Evolutionary conservation across 345 rosid species (phyloP), one percentile per base, ranked within the genome.

Genomic region (Populus deltoides): DNA sequence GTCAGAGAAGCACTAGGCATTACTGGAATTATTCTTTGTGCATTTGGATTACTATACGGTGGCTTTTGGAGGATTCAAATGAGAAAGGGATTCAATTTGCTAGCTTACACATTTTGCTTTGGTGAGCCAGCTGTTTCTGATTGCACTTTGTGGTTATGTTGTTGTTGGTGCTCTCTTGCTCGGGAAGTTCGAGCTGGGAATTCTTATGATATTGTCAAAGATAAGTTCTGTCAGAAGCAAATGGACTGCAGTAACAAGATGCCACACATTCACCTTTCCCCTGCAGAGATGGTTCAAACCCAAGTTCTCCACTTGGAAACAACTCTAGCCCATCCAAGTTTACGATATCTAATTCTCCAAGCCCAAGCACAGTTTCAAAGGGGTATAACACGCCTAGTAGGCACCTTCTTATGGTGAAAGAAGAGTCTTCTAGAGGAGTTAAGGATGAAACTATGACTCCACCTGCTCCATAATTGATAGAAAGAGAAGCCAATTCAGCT

Each of bases 21-120:
- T 62, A 84, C 90, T 2, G 98, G 99, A 47, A 79, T 93, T 70
- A 78, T 92, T 79, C 94, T 95, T 47, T 95, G 98, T 81, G 47
- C 70, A 55, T 95, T 93, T 24, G 99, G 99, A 77, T 84, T 95
- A 67, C 90, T 93, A 25, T 93, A 93, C 47, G 99, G 98, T 74
- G 99, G 99, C 35, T 95, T 95, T 79, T 95, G 99, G 99, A 90
- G 99, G 83, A 92, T 95, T 29, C 98, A 95, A 75, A 89, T 92
- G 91, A 88, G 99, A 78, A 95, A 90, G 82, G 86, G 98, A 70
- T 93, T 81, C 77, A 92, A 91, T 62, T 80, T 95, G 70, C 98
- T 98, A 6, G 74, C 93, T 62, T 95, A 89, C 75, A 79, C 87
- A 63, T 95, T 92, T 83, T 93, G 99, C 65, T 93, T 79, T 1